Conservation (phyloP, 495 filamentous ascomycete genomes). For the Aspergillus ostianus region DNA sequence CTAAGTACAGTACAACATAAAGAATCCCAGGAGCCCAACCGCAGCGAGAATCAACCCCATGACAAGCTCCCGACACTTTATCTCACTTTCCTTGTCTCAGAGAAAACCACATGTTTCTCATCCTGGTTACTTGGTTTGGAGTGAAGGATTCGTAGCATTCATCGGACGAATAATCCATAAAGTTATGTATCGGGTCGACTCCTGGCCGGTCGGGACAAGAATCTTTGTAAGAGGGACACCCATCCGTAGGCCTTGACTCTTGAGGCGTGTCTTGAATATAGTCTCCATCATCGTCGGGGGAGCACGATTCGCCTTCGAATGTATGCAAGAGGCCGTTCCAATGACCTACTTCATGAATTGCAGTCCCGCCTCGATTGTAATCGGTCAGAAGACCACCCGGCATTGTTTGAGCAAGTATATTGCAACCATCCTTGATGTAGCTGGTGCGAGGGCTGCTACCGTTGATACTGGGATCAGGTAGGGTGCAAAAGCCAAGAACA, state of each 20-base stretch:
- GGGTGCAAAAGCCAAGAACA: slow-evolving; percentile 50
- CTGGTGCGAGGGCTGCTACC: slow-evolving; percentile 30
- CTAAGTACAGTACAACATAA: neutral
- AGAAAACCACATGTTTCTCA: slow-evolving; percentile 46
- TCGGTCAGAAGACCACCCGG: slow-evolving; percentile 41
- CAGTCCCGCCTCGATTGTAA: slow-evolving; percentile 51
- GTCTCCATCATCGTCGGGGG: slow-evolving; percentile 42
- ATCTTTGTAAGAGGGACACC: slow-evolving; percentile 47
- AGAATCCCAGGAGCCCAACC: neutral
- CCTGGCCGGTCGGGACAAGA: slow-evolving; percentile 48
- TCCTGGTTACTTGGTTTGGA: slow-evolving; percentile 39
- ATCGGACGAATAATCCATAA: slow-evolving; percentile 57
- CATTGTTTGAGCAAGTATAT: slow-evolving; percentile 51
- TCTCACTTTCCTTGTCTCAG: slow-evolving; percentile 43
- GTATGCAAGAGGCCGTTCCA: slow-evolving; percentile 59
- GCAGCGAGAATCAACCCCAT: no score
- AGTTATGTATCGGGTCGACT: slow-evolving; percentile 51
- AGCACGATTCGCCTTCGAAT: slow-evolving; percentile 52
- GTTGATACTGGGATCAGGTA: slow-evolving; percentile 41
- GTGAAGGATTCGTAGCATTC: slow-evolving; percentile 52
- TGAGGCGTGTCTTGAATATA: slow-evolving; percentile 54
- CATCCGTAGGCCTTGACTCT: slow-evolving; percentile 47
- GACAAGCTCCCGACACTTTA: neutral
- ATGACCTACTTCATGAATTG: slow-evolving; percentile 58
- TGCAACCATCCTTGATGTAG: slow-evolving; percentile 53